Percentiles rank a stretch among this genome's conserved stretches.
These are phyloP conservation scores for Acer saccharum DNA, from an alignment of 345 rosid genomes.

Conservation along the genomic window DNA sequence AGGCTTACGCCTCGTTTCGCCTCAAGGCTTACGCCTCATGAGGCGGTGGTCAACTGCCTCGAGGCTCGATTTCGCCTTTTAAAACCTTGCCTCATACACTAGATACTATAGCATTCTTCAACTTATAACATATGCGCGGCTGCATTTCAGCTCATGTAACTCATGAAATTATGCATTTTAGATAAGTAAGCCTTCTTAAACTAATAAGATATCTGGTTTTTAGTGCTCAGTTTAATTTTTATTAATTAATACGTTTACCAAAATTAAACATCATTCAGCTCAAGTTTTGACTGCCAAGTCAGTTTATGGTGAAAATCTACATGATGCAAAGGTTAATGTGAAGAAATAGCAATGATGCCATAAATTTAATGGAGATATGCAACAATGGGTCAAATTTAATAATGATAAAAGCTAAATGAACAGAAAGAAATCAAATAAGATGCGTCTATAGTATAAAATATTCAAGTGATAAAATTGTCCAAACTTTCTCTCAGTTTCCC, in stretches of 20 bases:
- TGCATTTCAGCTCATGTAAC: background rate
- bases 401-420: background rate
- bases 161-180: background rate
- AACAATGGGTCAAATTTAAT: background rate
- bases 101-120: background rate
- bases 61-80: no score
- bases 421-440: background rate
- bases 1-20: no score
- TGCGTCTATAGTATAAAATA: background rate
- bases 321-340: background rate
- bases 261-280: background rate
- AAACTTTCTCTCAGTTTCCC: background rate
- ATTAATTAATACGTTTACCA: background rate
- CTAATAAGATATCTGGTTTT: background rate
- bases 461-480: background rate
- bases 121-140: background rate
- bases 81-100: no score
- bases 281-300: background rate
- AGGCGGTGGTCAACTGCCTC: no score
- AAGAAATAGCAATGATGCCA: background rate
- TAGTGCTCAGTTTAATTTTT: background rate
- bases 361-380: background rate
- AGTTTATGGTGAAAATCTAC: background rate
- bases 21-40: no score
- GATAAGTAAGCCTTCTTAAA: background rate